A percentile compares a stretch with the other conserved stretches of the same genome.
Evolutionary conservation across 192 early-diverging fungal genomes (phyloP).

Genomic region (Coemansia nantahalensis): DNA sequence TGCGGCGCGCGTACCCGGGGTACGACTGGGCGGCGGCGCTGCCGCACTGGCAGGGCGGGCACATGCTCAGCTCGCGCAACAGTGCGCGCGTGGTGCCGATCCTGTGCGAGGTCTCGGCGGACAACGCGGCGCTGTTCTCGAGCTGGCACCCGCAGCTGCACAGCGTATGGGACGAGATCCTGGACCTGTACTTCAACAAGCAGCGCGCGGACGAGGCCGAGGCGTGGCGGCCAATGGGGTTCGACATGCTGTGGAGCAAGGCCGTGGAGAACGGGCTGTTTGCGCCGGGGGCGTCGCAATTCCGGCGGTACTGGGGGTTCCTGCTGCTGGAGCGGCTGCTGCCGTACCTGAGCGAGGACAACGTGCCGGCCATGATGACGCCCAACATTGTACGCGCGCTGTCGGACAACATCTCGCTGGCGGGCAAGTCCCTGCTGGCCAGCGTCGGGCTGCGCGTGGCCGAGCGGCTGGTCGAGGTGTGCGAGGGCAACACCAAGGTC

Average conservation of each 20-base stretch:
- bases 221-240: slow-evolving; percentile 46
- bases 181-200: slow-evolving; percentile 58
- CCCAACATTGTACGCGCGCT: slow-evolving; percentile 81
- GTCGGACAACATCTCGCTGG: slow-evolving; percentile 79
- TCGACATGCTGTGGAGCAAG: slow-evolving; percentile 77
- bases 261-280: slow-evolving; percentile 80
- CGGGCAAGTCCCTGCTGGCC: slow-evolving; percentile 68
- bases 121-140: slow-evolving; percentile 40
- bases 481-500: slow-evolving; percentile 64
- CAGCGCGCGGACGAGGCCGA: slow-evolving; percentile 24
- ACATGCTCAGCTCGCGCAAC: slow-evolving; percentile 38
- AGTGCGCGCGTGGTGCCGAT: slow-evolving; percentile 21
- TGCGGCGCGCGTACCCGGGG: slow-evolving; percentile 30
- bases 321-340: slow-evolving; percentile 67
- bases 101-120: slow-evolving; percentile 43
- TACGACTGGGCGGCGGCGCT: slow-evolving; percentile 47
- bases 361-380: slow-evolving; percentile 54
- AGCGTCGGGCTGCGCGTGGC: slow-evolving; percentile 62
- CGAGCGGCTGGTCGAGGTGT: slow-evolving; percentile 52
- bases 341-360: slow-evolving; percentile 37
- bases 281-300: slow-evolving; percentile 66
- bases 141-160: slow-evolving; percentile 81
- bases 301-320: slow-evolving; percentile 89
- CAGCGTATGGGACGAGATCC: slow-evolving; percentile 72
- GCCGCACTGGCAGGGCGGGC: slow-evolving; percentile 44